Evolutionary conservation across 352 stramenopile species (phyloP).

Genomic region (Pythium coloratum): DNA sequence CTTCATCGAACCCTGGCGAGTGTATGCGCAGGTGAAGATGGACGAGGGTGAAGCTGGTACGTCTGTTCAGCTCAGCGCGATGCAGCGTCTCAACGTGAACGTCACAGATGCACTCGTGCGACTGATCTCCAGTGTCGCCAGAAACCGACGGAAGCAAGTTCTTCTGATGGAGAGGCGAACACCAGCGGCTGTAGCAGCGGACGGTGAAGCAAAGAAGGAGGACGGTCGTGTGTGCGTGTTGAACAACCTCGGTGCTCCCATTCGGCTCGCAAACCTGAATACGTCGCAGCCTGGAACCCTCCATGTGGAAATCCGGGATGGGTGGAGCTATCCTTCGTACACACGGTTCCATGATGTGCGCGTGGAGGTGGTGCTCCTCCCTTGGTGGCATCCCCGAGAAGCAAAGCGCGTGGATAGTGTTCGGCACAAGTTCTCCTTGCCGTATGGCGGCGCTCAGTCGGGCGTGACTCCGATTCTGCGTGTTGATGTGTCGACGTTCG

Average conservation of each 20-base stretch:
- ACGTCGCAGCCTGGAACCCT: constrained; percentile 80
- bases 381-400: constrained; percentile 86
- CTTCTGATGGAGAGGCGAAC: constrained; percentile 75
- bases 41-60: constrained; percentile 53
- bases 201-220: constrained; percentile 83
- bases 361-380: constrained; percentile 79
- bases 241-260: constrained; percentile 86
- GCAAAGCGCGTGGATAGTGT: constrained; percentile 69
- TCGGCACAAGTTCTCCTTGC: constrained; percentile 76
- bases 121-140: constrained; percentile 75
- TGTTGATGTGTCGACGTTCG: constrained; percentile 69
- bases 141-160: constrained; percentile 74
- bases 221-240: constrained; percentile 84
- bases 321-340: constrained; percentile 83
- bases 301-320: constrained; percentile 80
- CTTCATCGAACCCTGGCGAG: constrained; percentile 84
- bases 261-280: constrained; percentile 87
- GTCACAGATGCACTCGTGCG: constrained; percentile 83
- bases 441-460: constrained; percentile 83
- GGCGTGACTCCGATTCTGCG: constrained; percentile 85
- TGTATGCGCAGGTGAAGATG: constrained; percentile 65
- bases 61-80: constrained; percentile 76
- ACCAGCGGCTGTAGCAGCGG: constrained; percentile 69
- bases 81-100: constrained; percentile 86
- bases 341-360: constrained; percentile 85